Evolutionary conservation across 257 asterid species (phyloP).

Genomic region (Striga asiatica): DNA sequence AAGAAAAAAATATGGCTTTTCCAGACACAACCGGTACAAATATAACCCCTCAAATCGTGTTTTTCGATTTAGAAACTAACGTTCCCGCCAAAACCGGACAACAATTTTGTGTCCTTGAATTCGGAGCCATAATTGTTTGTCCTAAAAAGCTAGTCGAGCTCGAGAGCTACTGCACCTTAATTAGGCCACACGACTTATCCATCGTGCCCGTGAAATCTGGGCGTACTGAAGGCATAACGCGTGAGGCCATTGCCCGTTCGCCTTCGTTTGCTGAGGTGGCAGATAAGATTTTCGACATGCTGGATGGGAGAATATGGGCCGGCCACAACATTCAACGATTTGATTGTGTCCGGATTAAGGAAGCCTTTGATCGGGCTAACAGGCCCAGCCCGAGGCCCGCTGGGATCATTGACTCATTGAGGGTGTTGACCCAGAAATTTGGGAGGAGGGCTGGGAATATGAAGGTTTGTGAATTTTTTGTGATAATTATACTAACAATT

Average conservation of each 20-base stretch:
- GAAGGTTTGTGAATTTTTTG: conserved; percentile 44
- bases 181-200: conserved; percentile 61
- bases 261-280: conserved; percentile 74
- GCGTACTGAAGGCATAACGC: conserved; percentile 59
- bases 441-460: conserved; percentile 93
- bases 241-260: conserved; percentile 49
- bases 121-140: conserved; percentile 80
- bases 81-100: conserved; percentile 61
- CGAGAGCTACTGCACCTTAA: conserved; percentile 72
- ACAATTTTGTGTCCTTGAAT: conserved; percentile 58
- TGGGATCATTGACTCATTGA: conserved; percentile 74
- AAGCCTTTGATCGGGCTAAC: conserved; percentile 51
- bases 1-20: no score
- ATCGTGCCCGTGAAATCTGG: conserved; percentile 42
- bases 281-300: conserved; percentile 46
- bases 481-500: background rate
- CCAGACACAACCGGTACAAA: background rate
- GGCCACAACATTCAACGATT: conserved; percentile 88
- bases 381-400: conserved; percentile 54
- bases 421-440: conserved; percentile 51
- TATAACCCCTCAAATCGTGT: conserved; percentile 45
- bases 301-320: conserved; percentile 92
- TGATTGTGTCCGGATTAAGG: conserved; percentile 70
- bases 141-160: conserved; percentile 62
- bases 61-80: conserved; percentile 83